Evolutionary conservation across 2,329 filamentous ascomycete genomes (phyloP), one percentile per base, ranked within the genome.

Genomic region (Thielaviopsis ethacetica): DNA sequence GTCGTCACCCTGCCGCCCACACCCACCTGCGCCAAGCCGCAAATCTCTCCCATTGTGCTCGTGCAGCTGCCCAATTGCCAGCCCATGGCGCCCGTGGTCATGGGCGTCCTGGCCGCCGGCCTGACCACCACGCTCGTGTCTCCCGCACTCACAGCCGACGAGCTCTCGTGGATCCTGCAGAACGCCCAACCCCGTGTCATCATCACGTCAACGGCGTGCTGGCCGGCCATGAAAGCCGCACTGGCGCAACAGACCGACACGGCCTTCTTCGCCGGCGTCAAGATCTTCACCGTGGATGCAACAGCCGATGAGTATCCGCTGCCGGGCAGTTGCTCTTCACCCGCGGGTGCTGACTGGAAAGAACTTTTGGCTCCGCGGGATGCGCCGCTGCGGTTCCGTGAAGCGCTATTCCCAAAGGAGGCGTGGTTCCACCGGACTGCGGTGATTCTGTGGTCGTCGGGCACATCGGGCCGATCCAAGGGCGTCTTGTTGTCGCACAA

Each of bases 401-500:
- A 30, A 21, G 26, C 21, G 27, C 52, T 61, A 15, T 19, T 58
- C 10, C 56, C 57, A 10, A n/a, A 21, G 7, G 53, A 61, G 17
- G 60, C 56, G 12, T 61, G 60, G 60, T 9, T 13, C 6, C 83
- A 84, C 64, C 87, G 87, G 66, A 84, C 80, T 2, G 72, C 71
- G 49, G 64, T 74, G 1, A 72, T 74, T 54, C 67, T 74, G 56
- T 74, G 72, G 72, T 74, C 72, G 0, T 82, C 77, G 0, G 78
- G 85, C 13, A 87, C 83, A 0, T 90, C 86, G 0, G 86, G 86
- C 1, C 74, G 84, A 0, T 85, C 86, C 13, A 90, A 90, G 67
- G 86, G 86, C 44, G 86, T 89, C 1, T 77, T 85, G 65, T 81
- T 89, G 57, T 82, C 82, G 1, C 85, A 90, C 67, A 73, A 73